A percentile compares a stretch with the other conserved stretches of the same genome.
phyloP scores from a whole-genome alignment of 2,329 filamentous ascomycete species.

The Penicillium carneum region DNA sequence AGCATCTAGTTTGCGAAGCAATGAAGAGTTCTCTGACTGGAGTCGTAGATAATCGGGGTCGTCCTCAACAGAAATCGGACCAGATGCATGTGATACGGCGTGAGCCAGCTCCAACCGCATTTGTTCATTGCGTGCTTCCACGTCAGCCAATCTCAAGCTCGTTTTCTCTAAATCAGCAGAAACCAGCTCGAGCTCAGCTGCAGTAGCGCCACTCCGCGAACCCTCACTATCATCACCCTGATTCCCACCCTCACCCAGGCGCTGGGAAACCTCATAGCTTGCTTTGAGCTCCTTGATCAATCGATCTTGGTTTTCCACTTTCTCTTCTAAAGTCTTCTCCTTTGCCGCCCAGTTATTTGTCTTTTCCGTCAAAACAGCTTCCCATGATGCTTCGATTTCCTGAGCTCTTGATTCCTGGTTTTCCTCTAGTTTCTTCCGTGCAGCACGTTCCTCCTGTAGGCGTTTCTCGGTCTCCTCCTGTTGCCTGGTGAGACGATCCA shows the following conservation, averaged over 20 bases:
- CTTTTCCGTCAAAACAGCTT: conserved; percentile 88
- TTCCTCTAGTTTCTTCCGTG: conserved; percentile 77
- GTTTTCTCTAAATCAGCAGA: conserved; percentile 90
- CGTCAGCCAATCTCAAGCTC: conserved; percentile 82
- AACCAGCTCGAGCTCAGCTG: conserved; percentile 91
- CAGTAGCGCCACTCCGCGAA: conserved; percentile 72
- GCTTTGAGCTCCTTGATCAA: conserved; percentile 94
- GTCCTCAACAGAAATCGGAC: conserved; percentile 74
- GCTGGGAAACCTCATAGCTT: conserved; percentile 93
- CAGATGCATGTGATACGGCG: conserved; percentile 72
- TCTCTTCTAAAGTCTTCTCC: conserved; percentile 88
- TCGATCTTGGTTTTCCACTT: conserved; percentile 90
- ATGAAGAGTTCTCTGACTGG: conserved; percentile 88
- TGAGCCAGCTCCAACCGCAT: conserved; percentile 89
- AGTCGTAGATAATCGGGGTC: conserved; percentile 88
- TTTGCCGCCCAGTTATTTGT: conserved; percentile 95
- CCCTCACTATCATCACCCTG: conserved; percentile 71
- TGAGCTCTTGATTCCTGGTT: conserved; percentile 80
- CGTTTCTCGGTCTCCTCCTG: conserved; percentile 82
- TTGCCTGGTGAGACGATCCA: conserved; percentile 77
- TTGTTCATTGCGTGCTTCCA: conserved; percentile 94
- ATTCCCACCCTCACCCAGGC: conserved; percentile 74
- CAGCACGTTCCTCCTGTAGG: conserved; percentile 77
- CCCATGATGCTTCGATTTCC: conserved; percentile 89
- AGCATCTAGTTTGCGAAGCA: conserved; percentile 86